These are phyloP conservation scores for Trametes cinnabarina DNA, from an alignment of 768 basidiomycete species.

Conservation along the genomic window DNA sequence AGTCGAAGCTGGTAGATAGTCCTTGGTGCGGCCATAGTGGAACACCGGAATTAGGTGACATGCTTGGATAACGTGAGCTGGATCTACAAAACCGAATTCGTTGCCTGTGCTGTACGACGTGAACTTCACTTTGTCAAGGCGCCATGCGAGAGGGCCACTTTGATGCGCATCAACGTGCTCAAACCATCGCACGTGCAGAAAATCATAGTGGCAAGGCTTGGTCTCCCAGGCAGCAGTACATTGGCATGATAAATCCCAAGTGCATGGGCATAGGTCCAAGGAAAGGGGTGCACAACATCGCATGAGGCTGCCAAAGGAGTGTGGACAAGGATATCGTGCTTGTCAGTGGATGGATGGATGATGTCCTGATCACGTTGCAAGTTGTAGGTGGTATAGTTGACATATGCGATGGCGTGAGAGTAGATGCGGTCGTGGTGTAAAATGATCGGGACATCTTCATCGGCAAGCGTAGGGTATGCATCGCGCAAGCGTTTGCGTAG, in stretches of 20 bases:
- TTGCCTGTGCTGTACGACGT: conserved; percentile 16
- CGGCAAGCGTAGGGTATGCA: conserved; percentile 2
- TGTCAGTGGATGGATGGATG: conserved; percentile 5
- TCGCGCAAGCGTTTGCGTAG: conserved; percentile 17
- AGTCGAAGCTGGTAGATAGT: conserved; percentile 2
- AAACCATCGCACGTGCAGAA: conserved; percentile 42
- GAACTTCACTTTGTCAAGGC: conserved; percentile 40
- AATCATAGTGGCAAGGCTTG: conserved; percentile 23
- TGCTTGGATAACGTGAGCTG: conserved; percentile 36
- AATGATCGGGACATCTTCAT: conserved; percentile 7
- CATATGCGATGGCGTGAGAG: conserved; percentile 14
- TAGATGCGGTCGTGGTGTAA: conserved; percentile 22
- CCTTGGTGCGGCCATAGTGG: conserved; percentile 19
- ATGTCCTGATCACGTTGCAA: conserved; percentile 19
- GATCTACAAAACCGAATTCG: conserved; percentile 47
- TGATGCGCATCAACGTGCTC: conserved; percentile 23
- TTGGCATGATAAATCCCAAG: conserved; percentile 29
- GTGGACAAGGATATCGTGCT: conserved; percentile 17
- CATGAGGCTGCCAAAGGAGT: not conserved
- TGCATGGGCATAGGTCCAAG: conserved; percentile 30
- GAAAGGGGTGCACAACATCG: conserved; percentile 9
- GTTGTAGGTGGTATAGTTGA: conserved; percentile 28
- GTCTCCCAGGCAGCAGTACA: conserved; percentile 1
- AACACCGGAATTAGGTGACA: conserved; percentile 46
- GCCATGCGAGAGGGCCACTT: conserved; percentile 25